Percentiles rank a stretch among this genome's conserved stretches.
These are phyloP conservation scores for Podila verticillata DNA, from an alignment of 192 early-diverging fungal genomes.

Conservation along the genomic window DNA sequence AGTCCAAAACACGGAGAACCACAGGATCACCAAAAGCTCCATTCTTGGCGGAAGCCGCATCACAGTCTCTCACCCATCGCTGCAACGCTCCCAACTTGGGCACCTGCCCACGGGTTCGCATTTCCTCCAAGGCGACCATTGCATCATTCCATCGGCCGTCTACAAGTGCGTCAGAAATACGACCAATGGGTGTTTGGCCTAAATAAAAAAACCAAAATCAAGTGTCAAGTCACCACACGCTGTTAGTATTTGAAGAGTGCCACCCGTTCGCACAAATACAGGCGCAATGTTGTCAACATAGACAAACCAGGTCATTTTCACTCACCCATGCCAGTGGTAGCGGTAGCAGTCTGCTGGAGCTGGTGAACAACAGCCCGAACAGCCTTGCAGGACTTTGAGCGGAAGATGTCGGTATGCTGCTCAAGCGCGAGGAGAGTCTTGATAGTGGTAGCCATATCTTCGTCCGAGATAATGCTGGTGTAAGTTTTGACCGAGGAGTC, in stretches of 20 bases:
- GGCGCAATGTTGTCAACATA: too few species aligned
- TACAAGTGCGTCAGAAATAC: constrained; percentile 60
- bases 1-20: constrained; percentile 67
- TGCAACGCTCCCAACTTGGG: constrained; percentile 71
- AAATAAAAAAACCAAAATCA: background rate
- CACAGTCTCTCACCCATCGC: constrained; percentile 77
- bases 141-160: constrained; percentile 70
- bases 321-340: constrained; percentile 53
- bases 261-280: too few species aligned
- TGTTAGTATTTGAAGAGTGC: too few species aligned
- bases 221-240: too few species aligned
- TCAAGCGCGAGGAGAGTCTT: constrained; percentile 55
- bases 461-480: constrained; percentile 40
- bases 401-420: constrained; percentile 56
- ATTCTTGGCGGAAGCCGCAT: constrained; percentile 65
- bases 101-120: constrained; percentile 56
- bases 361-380: constrained; percentile 62
- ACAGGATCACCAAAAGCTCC: constrained; percentile 52
- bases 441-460: constrained; percentile 61
- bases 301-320: too few species aligned
- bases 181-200: constrained; percentile 57
- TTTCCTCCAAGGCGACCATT: constrained; percentile 57
- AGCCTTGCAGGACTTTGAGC: constrained; percentile 61
- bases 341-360: constrained; percentile 53
- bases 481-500: constrained; percentile 2